These are phyloP conservation scores for Musa beccarii DNA, from an alignment of 176 grass and related monocot genomes.

Conservation along the genomic window DNA sequence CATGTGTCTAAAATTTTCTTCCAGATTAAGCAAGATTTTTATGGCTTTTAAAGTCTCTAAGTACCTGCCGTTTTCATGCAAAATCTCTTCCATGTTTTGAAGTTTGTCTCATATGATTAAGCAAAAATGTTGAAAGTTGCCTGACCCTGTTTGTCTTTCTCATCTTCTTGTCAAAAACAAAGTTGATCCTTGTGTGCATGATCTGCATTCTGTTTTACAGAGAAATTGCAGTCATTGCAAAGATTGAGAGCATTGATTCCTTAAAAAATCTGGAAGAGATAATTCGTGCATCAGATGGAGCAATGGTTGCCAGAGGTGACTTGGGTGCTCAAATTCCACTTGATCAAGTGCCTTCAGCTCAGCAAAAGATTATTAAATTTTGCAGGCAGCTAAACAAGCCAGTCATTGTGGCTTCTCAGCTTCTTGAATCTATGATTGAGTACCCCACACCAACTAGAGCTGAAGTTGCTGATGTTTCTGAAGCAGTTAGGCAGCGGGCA, in stretches of 20 bases:
- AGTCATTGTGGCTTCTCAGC: slow-evolving; percentile 90
- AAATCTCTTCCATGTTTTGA: too few relatives aligned
- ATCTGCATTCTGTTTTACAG: slow-evolving; percentile 33
- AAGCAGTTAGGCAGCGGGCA: slow-evolving; percentile 80
- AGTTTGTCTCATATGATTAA: too few relatives aligned
- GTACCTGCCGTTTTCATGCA: too few relatives aligned
- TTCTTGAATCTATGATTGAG: slow-evolving; percentile 94
- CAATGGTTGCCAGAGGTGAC: slow-evolving; percentile 92
- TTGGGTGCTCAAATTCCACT: slow-evolving; percentile 90
- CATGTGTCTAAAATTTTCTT: too few relatives aligned
- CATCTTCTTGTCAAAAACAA: not conserved
- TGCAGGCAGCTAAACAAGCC: slow-evolving; percentile 97
- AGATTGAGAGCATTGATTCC: slow-evolving; percentile 93
- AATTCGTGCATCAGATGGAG: slow-evolving; percentile 72
- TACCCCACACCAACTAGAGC: slow-evolving; percentile 89
- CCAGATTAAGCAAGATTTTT: too few relatives aligned
- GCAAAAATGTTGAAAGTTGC: too few relatives aligned
- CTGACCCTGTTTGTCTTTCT: not conserved
- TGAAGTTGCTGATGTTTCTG: slow-evolving; percentile 91
- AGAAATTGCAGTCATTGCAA: slow-evolving; percentile 82
- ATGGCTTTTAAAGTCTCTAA: too few relatives aligned
- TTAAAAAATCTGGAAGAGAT: slow-evolving; percentile 88
- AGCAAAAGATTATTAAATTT: slow-evolving; percentile 73
- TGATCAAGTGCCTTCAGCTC: slow-evolving; percentile 79
- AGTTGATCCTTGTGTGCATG: not conserved